Conservation (phyloP, 345 rosid genomes). For the Populus alba region DNA sequence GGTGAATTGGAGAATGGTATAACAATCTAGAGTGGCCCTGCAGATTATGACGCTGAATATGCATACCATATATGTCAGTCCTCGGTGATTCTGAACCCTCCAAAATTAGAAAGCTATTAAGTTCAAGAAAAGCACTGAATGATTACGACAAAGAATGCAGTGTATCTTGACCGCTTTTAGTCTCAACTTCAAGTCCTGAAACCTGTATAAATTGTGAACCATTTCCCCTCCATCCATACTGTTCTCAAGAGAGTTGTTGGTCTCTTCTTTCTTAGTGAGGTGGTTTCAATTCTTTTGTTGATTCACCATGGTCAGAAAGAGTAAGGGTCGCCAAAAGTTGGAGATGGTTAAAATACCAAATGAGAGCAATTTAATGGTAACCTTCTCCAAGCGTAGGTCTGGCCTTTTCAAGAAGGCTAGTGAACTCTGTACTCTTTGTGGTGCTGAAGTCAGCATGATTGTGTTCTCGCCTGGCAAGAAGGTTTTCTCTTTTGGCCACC, state of each 20-base stretch:
- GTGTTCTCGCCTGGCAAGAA: constrained; percentile 26
- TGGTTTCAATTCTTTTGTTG: neutral
- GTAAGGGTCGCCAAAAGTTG: constrained; percentile 20
- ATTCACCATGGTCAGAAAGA: constrained; percentile 7
- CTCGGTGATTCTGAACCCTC: neutral
- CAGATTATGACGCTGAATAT: neutral
- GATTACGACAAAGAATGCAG: neutral
- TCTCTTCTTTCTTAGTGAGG: neutral
- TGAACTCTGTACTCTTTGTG: constrained; percentile 30
- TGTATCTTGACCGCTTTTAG: constrained; percentile 3
- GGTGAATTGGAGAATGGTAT: neutral
- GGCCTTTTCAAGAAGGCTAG: constrained; percentile 29
- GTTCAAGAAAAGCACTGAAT: neutral
- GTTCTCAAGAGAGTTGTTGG: neutral
- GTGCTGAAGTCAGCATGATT: constrained; percentile 17
- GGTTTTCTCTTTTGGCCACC: constrained; percentile 26
- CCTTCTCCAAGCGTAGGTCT: constrained; percentile 22
- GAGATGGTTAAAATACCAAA: constrained; percentile 20
- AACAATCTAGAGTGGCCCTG: neutral
- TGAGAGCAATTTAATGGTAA: constrained; percentile 23
- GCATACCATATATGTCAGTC: constrained; percentile 11
- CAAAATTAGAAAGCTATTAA: constrained; percentile 17
- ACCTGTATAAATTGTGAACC: constrained; percentile 9
- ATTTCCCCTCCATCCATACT: neutral
- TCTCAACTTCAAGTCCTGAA: neutral